Base-by-base conservation (phyloP, 176 grass and related monocot genomes). In the Eleusine coracana region DNA sequence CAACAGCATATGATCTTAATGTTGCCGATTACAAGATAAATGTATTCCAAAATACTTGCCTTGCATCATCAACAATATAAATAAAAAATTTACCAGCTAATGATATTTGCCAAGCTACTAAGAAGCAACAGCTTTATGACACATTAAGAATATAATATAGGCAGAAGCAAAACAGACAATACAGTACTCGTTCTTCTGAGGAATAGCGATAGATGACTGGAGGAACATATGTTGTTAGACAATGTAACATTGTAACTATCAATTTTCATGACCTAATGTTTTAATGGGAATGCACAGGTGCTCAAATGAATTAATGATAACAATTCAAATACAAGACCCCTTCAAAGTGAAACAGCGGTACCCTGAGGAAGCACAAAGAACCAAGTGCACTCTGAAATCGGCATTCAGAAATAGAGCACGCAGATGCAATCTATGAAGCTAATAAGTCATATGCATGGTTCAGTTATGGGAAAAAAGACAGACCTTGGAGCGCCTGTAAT, bases 401-500 rank as follows among this genome's bases (percentile, higher is more conserved):
- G 9, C 49, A 51, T 17, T 56, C 52, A 20, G 10, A 27, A 62
- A 13, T 73, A 28, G 45, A 56, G 34, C 16, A 44, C 62, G 3
- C 3, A 54, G 15, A 76, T 48, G 20, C 18, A 60, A 28, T 7
- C 21, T 76, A 29, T 3, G 18, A 82, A 63, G 51, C 44, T 50
- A 75, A 23, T 3, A 75, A 68, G 9, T 61, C 71, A 70, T 29
- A 27, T 13, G 21, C n/a, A 67, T 34, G 7, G 61, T 64, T 62
- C 3, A 56, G 16, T 34, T 14, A 71, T 41, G 29, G 64, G 63
- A 61, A 83, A 83, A 29, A 36, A 82, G 1, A 70, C 58, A 74
- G 65, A 96, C 97, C 97, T 96, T 93, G 97, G 56, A 99, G 83
- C 42, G 87, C 89, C 81, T 86, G 89, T 61, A 91, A 65, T 50